Base-by-base conservation (phyloP, 129 eudicot species). In the Flaveria ramosissima region DNA sequence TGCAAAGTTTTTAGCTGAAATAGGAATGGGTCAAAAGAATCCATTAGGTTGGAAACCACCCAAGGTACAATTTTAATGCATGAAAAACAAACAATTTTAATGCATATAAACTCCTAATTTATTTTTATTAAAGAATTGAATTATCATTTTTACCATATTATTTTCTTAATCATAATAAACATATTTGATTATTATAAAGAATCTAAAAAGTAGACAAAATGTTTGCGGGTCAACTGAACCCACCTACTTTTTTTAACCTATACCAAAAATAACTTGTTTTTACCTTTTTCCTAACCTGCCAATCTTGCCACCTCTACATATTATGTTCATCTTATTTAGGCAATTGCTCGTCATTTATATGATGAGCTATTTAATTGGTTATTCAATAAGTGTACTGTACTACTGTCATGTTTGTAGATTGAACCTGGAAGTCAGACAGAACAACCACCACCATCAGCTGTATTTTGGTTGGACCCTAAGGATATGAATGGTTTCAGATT, bases 391-490 rank as follows among this genome's bases (percentile, higher is more conserved):
- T 71, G 41, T 56, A 75, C 63, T 24, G 16, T 12, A 24, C 39
- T 30, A 63, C 16, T 76, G 55, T 81, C 70, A 64, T 83, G 71
- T 83, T 30, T 78, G 48, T 70, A 95, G 99, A 82, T 88, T 68
- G 99, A 95, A 79, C 99, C 99, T 68, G 99, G 99, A 75, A 89
- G 96, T 84, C 99, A 95, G 81, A 92, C 99, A 52, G 96, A 95
- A 69, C 99, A 95, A 78, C 88, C 97, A 75, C 88, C 98, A 70
- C 96, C 99, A 63, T 95, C 99, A 72, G 89, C 88, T 64, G 82
- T 95, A 43, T 86, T 95, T 85, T 89, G 90, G 97, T 66, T 95
- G 86, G 85, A 73, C 69, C 86, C 97, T 1, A 75, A 80, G 79
- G 94, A 86, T 78, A 87, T 92, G 97, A 73, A 80, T 75, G 99